Evolutionary conservation across 2,329 filamentous ascomycete species (phyloP), one percentile per base, ranked within the genome.

Genomic region (Cladophialophora immunda): DNA sequence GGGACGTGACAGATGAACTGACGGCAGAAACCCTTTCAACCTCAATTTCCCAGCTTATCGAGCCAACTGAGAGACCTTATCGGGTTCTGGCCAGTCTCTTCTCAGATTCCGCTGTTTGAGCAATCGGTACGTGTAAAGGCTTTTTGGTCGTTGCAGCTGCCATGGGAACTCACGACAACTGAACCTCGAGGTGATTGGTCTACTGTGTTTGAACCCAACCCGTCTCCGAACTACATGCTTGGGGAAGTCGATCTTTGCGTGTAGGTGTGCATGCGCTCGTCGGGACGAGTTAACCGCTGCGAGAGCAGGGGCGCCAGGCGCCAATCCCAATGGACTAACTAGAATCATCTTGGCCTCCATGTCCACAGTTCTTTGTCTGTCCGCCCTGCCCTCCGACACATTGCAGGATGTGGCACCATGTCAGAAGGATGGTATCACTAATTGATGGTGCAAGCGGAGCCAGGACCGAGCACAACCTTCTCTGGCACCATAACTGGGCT

Each of bases 201-300:
- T 50, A 22, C n/a, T 22, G 19, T 15, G 45, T 13, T 50, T 50
- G 45, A 25, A 50, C 45, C 19, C 22, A 50, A 27, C 11, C 45
- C 19, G 7, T 25, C 45, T 25, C 45, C 3, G 4, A 50, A 27
- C 19, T 13, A 27, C 45, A 27, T 50, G 45, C 45, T 50, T 15
- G 45, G 45, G 45, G 45, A 15, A 25, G 45, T 50, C 45, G 45
- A 50, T 50, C 45, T 50, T 22, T 15, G 22, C 7, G 45, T 50
- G 19, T 50, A 25, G 22, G 45, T 1, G 19, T 25, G 45, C 22
- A 15, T 50, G 45, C 8, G 11, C 45, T 22, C 22, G 17, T 50
- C 9, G 45, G 45, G 22, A 15, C 45, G 8, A 50, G 22, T 27
- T 50, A 50, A 27, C 22, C 19, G 45, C 22, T 50, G 2, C 11